Percentiles rank a stretch among this genome's conserved stretches.
phyloP scores from a whole-genome alignment of 306 rosid genomes.

The Ormosia semicastrata region DNA sequence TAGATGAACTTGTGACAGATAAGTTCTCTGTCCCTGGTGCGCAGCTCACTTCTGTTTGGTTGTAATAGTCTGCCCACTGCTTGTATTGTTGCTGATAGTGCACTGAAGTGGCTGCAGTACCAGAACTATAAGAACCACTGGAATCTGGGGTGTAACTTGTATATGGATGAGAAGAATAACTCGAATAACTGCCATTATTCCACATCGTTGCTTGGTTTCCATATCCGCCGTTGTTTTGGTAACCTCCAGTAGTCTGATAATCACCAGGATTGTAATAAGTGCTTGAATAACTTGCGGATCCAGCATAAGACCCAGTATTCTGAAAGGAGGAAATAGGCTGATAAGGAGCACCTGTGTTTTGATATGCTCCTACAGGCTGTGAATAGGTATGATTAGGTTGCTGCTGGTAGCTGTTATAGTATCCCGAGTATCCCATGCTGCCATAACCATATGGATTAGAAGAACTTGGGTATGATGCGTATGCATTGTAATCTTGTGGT shows the following conservation, averaged over 20 bases:
- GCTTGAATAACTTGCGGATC: constrained; percentile 97
- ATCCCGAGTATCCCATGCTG: constrained; percentile 77
- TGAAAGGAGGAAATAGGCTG: constrained; percentile 99
- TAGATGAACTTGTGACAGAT: constrained; percentile 61
- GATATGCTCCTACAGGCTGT: constrained; percentile 98
- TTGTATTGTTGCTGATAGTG: constrained; percentile 83
- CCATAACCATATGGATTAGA: constrained; percentile 88
- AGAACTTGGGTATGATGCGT: constrained; percentile 80
- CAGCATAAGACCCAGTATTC: constrained; percentile 99
- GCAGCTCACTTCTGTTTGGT: constrained; percentile 93
- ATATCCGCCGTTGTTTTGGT: constrained; percentile 71
- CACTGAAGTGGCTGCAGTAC: constrained; percentile 53
- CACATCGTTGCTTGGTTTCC: constrained; percentile 69
- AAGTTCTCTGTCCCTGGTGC: constrained; percentile 98
- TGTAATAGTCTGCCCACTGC: constrained; percentile 94
- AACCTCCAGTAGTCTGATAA: constrained; percentile 98
- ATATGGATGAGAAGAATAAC: constrained; percentile 72
- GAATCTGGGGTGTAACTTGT: constrained; percentile 71
- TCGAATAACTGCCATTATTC: constrained; percentile 79
- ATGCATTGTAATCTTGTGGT: constrained; percentile 82
- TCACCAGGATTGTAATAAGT: constrained; percentile 99
- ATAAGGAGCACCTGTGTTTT: constrained; percentile 99
- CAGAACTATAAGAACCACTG: constrained; percentile 60
- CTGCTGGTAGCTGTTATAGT: constrained; percentile 88
- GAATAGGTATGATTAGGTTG: constrained; percentile 85